Conservation (phyloP, 1,139 yeast genomes). For the Pichia sp. region DNA sequence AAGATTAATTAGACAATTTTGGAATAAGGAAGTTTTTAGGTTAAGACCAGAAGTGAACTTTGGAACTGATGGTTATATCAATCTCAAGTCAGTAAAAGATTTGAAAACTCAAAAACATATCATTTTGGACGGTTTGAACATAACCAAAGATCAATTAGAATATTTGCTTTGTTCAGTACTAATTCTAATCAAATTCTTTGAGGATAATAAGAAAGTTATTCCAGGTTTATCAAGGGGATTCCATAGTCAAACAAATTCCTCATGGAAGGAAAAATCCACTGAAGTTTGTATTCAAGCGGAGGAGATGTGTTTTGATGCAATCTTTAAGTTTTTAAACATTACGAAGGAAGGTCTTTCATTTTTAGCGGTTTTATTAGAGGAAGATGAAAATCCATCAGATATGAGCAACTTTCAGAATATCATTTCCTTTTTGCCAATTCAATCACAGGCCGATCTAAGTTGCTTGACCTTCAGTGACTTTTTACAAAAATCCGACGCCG, state of each 20-base stretch:
- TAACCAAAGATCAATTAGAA: constrained; percentile 50
- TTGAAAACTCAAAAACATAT: constrained; percentile 28
- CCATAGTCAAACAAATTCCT: constrained; percentile 22
- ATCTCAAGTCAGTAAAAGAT: constrained; percentile 36
- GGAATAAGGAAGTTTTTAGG: constrained; percentile 68
- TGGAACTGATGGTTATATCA: constrained; percentile 29
- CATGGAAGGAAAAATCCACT: constrained; percentile 29
- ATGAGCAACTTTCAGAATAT: constrained; percentile 47
- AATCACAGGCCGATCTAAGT: constrained; percentile 61
- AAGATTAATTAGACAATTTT: constrained; percentile 66
- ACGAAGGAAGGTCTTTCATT: constrained; percentile 89
- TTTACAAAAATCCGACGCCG: constrained; percentile 54
- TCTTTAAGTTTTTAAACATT: constrained; percentile 65
- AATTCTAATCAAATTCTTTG: constrained; percentile 50
- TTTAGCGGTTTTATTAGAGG: constrained; percentile 73
- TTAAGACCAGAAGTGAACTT: constrained; percentile 37
- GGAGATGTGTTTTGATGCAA: constrained; percentile 76
- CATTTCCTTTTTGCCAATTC: constrained; percentile 57
- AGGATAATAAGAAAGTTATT: constrained; percentile 49
- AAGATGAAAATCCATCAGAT: constrained; percentile 21
- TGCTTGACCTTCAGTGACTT: constrained; percentile 65
- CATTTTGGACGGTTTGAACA: constrained; percentile 37
- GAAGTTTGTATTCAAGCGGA: constrained; percentile 87
- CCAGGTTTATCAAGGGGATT: constrained; percentile 47
- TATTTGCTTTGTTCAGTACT: constrained; percentile 60